These are phyloP conservation scores for Ustilago shanxiensis DNA, from an alignment of 1,284 basidiomycete genomes.

Conservation along the genomic window DNA sequence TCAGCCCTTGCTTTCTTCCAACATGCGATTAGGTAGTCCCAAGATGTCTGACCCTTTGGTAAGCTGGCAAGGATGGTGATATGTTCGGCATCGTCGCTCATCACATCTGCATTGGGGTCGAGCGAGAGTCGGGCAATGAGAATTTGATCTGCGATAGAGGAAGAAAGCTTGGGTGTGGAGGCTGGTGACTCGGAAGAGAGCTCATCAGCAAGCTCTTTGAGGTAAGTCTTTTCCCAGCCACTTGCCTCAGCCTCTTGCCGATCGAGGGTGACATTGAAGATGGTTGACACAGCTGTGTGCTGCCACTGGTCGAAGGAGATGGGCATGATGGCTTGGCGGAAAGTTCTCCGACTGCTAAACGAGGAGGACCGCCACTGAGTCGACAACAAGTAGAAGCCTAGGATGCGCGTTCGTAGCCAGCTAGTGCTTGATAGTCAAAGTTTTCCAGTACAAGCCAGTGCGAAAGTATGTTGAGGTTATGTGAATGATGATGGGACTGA, in stretches of 20 bases:
- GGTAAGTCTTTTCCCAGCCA: constrained; percentile 82
- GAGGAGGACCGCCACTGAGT: constrained; percentile 3
- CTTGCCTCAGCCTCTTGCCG: constrained; percentile 78
- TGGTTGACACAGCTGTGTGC: constrained; percentile 76
- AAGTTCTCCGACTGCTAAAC: not conserved
- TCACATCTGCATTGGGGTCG: constrained; percentile 78
- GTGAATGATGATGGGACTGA: not conserved
- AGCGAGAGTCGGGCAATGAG: constrained; percentile 89
- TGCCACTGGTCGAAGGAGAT: constrained; percentile 76
- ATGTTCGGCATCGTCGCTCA: constrained; percentile 87
- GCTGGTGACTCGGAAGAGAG: constrained; percentile 77
- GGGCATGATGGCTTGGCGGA: constrained; percentile 19
- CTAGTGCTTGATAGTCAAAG: not conserved
- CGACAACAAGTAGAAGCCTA: not conserved
- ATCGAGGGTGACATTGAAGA: constrained; percentile 87
- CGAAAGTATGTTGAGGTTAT: not conserved
- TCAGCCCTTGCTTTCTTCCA: constrained; percentile 77
- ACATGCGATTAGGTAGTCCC: constrained; percentile 89
- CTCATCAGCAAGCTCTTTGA: constrained; percentile 82
- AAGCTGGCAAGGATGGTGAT: constrained; percentile 82
- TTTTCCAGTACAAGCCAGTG: too few species aligned
- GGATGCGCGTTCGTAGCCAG: not conserved
- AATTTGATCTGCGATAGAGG: constrained; percentile 78
- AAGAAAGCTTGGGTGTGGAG: constrained; percentile 35
- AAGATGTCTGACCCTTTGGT: constrained; percentile 82